Evolutionary conservation across 2,329 filamentous ascomycete genomes (phyloP).

Genomic region (Thelonectria discophora): DNA sequence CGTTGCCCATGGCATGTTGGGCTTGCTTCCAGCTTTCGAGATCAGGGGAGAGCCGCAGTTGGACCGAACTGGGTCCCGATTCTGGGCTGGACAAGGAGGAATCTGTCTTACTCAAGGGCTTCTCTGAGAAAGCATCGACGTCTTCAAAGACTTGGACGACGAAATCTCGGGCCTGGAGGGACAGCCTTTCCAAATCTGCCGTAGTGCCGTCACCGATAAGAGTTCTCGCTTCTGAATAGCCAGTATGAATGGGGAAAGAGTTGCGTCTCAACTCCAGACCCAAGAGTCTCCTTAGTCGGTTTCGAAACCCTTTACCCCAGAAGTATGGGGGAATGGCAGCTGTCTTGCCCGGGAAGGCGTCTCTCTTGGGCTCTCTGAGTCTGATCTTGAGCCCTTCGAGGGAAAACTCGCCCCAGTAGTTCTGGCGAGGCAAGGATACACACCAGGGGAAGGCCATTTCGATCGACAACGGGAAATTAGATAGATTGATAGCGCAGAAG

Average conservation of each 20-base stretch:
- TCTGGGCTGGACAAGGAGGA: conserved; percentile 22
- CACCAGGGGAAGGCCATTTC: conserved; percentile 33
- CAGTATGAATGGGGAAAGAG: conserved; percentile 17
- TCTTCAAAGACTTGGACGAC: conserved; percentile 35
- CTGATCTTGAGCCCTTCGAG: conserved; percentile 37
- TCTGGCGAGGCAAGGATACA: conserved; percentile 32
- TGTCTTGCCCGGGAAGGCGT: conserved; percentile 18
- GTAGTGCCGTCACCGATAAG: conserved; percentile 31
- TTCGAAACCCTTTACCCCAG: conserved; percentile 35
- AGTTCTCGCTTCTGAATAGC: conserved; percentile 35
- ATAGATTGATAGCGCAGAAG: conserved; percentile 19
- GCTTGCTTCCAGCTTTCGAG: conserved; percentile 33
- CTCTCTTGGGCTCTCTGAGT: conserved; percentile 19
- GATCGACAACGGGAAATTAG: conserved; percentile 34
- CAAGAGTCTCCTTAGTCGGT: conserved; percentile 28
- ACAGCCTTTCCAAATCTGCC: conserved; percentile 27
- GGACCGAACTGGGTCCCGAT: conserved; percentile 24
- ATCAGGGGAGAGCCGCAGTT: conserved; percentile 33
- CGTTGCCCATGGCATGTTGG: conserved; percentile 33
- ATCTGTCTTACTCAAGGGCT: conserved; percentile 7
- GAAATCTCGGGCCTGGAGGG: conserved; percentile 29
- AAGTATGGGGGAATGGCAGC: conserved; percentile 29
- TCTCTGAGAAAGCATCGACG: conserved; percentile 25
- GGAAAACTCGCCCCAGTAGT: conserved; percentile 38
- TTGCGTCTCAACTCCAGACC: conserved; percentile 11